Evolutionary conservation across 2,329 filamentous ascomycete species (phyloP), one percentile per base, ranked within the genome.

Genomic region (Sporothrix pseudoabietina): DNA sequence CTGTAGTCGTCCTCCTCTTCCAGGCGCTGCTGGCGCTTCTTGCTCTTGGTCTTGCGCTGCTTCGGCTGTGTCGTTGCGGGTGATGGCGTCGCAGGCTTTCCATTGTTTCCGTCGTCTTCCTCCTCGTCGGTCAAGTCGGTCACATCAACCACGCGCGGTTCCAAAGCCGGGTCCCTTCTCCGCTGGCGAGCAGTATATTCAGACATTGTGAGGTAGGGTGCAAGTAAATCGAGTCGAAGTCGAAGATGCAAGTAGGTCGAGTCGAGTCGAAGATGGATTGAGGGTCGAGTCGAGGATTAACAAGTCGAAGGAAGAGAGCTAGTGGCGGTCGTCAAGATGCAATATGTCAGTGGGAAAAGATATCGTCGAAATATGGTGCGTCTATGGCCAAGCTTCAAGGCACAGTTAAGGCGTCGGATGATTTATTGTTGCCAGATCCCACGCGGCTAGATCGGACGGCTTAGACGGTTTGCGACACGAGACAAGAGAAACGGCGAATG

Each of bases 1-100:
- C 79, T 84, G 77, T 85, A 85, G 32, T 78, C 78, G 63, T 94
- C 91, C 79, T 94, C 91, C 32, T 91, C 88, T 74, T 92, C 89
- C 75, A 82, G 76, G 69, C 77, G 78, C 47, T 81, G 22, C 47
- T 81, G 22, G 39, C 68, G 54, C 30, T 78, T 54, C 71, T 76
- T 72, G 47, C n/a, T 32, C 52, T 41, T 73, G 30, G 4, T 19
- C 54, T 57, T 73, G 32, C 63, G 66, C 65, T 6, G 41, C n/a
- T 73, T 70, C 22, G 35, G 39, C 74, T 59, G 30, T 12, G 71
- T 12, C 74, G 76, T 79, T 61, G 57, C 74, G 19, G 77, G 68
- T 71, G 78, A 78, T 52, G 76, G 75, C 49, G 78, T 79, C 19
- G 10, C 59, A 39, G 59, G 16, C 32, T 41, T 70, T 52, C 44